A percentile compares a stretch with the other conserved stretches of the same genome.
phyloP scores from a whole-genome alignment of 1,139 yeast genomes.

The Geotrichum aggregatum region DNA sequence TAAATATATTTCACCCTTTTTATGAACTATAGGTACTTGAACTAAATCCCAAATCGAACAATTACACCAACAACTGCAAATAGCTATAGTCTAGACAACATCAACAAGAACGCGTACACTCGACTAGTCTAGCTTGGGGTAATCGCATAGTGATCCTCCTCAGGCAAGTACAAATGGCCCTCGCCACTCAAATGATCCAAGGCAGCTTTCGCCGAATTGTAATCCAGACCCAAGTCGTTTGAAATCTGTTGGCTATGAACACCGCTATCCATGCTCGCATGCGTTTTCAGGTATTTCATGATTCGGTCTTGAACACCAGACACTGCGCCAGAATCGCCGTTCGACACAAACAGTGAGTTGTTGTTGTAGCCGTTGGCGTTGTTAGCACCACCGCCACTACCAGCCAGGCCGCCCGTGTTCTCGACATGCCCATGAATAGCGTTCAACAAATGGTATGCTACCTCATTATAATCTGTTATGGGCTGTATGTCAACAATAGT shows the following conservation, averaged over 20 bases:
- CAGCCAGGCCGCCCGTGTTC: constrained; percentile 11
- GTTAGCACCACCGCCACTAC: not conserved
- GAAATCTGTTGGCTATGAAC: constrained; percentile 13
- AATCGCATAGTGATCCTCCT: constrained; percentile 14
- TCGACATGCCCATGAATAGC: constrained; percentile 10
- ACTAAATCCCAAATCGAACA: too few relatives aligned
- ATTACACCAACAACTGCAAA: too few relatives aligned
- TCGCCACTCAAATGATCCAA: constrained; percentile 3
- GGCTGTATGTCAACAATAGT: constrained; percentile 9
- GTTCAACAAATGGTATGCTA: constrained; percentile 13
- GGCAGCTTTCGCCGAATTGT: not conserved
- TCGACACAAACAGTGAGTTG: not conserved
- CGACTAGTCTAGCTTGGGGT: constrained; percentile 14
- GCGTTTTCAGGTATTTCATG: constrained; percentile 4
- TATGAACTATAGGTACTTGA: too few relatives aligned
- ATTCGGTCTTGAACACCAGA: constrained; percentile 9
- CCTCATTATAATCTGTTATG: constrained; percentile 10
- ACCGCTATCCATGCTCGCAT: constrained; percentile 4
- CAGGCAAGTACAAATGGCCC: constrained; percentile 12
- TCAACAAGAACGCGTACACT: too few relatives aligned
- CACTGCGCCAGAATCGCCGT: not conserved
- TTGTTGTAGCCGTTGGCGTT: not conserved
- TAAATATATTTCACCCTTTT: too few relatives aligned
- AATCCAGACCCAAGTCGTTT: constrained; percentile 6
- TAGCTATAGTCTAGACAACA: too few relatives aligned